Evolutionary conservation across 805 yeast species (phyloP).

Genomic region (Pichia nakasei): DNA sequence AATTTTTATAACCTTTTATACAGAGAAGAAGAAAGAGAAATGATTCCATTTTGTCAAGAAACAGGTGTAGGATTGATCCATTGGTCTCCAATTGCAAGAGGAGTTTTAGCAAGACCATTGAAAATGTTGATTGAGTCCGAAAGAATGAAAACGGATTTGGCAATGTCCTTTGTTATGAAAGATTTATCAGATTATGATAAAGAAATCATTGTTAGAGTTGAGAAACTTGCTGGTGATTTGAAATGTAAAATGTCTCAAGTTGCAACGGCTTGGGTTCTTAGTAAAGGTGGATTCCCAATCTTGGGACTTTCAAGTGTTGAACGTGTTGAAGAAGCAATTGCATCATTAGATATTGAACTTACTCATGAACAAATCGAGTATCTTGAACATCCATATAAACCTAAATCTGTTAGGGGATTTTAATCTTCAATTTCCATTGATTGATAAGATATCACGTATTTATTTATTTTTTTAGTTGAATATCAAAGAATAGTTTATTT

Average conservation of each 20-base stretch:
- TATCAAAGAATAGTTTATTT: background rate
- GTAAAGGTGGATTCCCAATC: conserved; percentile 47
- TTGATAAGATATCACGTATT: too few relatives aligned
- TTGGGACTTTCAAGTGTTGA: conserved; percentile 41
- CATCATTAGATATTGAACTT: conserved; percentile 33
- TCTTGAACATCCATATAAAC: conserved; percentile 29
- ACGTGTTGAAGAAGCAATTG: conserved; percentile 44
- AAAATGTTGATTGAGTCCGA: background rate
- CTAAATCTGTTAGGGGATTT: conserved; percentile 3
- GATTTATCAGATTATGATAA: conserved; percentile 21
- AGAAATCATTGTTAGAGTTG: conserved; percentile 42
- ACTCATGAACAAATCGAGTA: conserved; percentile 28
- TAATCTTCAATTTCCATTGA: too few relatives aligned
- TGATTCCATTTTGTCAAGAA: conserved; percentile 43
- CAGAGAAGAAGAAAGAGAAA: conserved; percentile 56
- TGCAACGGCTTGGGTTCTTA: conserved; percentile 45
- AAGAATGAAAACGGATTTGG: conserved; percentile 29
- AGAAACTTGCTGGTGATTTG: conserved; percentile 40
- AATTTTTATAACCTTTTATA: conserved; percentile 44
- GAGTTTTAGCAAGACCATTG: conserved; percentile 21
- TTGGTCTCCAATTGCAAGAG: conserved; percentile 54
- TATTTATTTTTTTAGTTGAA: too few relatives aligned
- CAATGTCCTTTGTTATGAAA: conserved; percentile 6
- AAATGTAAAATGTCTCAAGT: conserved; percentile 45
- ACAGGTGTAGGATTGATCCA: conserved; percentile 49